A percentile compares a stretch with the other conserved stretches of the same genome.
phyloP scores from a whole-genome alignment of 2,329 filamentous ascomycete species.

The Diaporthe humulicola region DNA sequence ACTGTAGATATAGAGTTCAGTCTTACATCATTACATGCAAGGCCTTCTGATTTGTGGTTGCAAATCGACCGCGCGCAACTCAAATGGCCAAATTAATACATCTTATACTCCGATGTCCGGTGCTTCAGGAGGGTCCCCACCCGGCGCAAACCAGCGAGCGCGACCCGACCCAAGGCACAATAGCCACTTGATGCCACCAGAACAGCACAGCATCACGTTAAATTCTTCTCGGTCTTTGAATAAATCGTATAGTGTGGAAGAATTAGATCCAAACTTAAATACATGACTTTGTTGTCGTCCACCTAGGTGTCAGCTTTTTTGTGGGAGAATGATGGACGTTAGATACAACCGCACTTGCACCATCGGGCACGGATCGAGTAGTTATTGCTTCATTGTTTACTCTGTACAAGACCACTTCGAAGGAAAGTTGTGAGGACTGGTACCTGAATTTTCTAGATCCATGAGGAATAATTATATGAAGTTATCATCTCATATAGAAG shows the following conservation, averaged over 20 bases:
- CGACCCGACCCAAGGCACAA: background rate
- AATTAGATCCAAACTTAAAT: background rate
- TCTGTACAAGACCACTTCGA: background rate
- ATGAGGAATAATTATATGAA: background rate
- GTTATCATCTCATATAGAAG: background rate
- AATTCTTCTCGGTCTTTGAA: background rate
- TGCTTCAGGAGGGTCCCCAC: background rate
- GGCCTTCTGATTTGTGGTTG: background rate
- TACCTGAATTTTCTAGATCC: background rate
- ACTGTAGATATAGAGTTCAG: background rate
- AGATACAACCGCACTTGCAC: background rate
- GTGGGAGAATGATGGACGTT: background rate
- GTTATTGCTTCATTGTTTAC: background rate
- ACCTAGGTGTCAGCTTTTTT: background rate
- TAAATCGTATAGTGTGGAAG: no score
- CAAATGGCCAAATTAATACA: background rate
- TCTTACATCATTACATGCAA: background rate
- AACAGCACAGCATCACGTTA: background rate
- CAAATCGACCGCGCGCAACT: background rate
- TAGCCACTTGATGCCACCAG: background rate
- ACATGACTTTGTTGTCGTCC: background rate
- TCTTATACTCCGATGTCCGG: background rate
- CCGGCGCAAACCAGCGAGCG: background rate
- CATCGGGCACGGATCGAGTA: background rate
- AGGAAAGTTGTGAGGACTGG: background rate